These are phyloP conservation scores for Codiaeum variegatum DNA, from an alignment of 441 rosid genomes.

Conservation along the genomic window DNA sequence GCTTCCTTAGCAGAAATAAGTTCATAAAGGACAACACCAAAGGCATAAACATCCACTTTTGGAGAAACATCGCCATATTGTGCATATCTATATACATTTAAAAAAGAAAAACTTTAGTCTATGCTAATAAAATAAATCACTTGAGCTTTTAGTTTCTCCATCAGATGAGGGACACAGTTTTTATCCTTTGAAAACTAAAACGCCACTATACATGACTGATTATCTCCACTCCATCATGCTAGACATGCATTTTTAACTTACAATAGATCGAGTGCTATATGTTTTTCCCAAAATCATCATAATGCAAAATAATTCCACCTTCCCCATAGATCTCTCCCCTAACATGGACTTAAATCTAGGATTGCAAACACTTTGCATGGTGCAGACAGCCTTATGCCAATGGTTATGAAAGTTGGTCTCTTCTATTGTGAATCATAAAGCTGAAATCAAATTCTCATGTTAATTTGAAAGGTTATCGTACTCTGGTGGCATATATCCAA, in stretches of 20 bases:
- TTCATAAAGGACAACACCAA: conserved; percentile 93
- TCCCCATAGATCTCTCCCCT: neutral
- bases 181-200: neutral
- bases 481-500: conserved; percentile 99
- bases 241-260: neutral
- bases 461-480: conserved; percentile 30
- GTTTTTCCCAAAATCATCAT: neutral
- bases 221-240: neutral
- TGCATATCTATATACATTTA: conserved; percentile 67
- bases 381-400: neutral
- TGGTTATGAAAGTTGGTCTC: neutral
- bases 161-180: neutral
- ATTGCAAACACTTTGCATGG: neutral
- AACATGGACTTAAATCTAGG: neutral
- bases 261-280: neutral
- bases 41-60: conserved; percentile 88
- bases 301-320: neutral
- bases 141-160: neutral
- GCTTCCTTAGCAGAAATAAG: conserved; percentile 92
- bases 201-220: too few species aligned
- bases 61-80: conserved; percentile 91
- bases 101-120: conserved; percentile 4
- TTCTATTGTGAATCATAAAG: neutral
- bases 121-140: neutral
- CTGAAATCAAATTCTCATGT: neutral